Base-by-base conservation (phyloP, 2,329 filamentous ascomycete species). In the Pseudogymnoascus sp. region DNA sequence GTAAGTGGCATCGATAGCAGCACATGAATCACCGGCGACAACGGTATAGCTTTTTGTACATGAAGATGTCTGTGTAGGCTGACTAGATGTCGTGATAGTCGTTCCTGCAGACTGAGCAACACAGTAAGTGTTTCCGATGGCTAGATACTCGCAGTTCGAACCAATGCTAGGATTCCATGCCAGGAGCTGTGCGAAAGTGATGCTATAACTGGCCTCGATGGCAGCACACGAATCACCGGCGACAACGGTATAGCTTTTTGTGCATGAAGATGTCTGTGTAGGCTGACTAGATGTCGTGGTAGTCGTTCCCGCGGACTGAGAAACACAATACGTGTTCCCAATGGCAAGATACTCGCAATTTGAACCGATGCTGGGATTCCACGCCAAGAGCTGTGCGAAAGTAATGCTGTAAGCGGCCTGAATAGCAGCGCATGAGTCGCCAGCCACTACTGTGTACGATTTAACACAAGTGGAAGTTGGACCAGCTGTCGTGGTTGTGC, bases 1-100 rank as follows among this genome's bases (percentile, higher is more conserved):
- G 1, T 71, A 64, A 6, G 61, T 61, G 0, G 62, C 39, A 6
- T 69, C 68, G 25, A 77, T 74, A 0, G 54, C 63, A 8, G 39
- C 61, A 45, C 74, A 76, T 4, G 57, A 65, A 8, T 73, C 70
- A 1, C 68, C 70, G 0, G 14, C 45, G 6, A 66, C 37, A 0
- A 75, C 65, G 66, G 60, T 75, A 75, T 39, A 66, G 71, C 11
- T 73, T 68, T 25, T 74, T 75, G 63, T 72, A 72, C 7, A 63
- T 60, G 11, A 69, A 67, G 66, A 75, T 73, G 54, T 70, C 70
- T 1, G 69, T 61, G 62, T 75, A 73, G 13, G 65, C 71, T 6
- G 74, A 72, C 16, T 67, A 1, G 65, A 65, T 3, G 67, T 66
- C 6, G 60, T 60, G n/a, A 54, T 63, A 28, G 61, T 63, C 28